Base-by-base conservation (phyloP, 2,329 filamentous ascomycete genomes). In the Diaporthe citri region DNA sequence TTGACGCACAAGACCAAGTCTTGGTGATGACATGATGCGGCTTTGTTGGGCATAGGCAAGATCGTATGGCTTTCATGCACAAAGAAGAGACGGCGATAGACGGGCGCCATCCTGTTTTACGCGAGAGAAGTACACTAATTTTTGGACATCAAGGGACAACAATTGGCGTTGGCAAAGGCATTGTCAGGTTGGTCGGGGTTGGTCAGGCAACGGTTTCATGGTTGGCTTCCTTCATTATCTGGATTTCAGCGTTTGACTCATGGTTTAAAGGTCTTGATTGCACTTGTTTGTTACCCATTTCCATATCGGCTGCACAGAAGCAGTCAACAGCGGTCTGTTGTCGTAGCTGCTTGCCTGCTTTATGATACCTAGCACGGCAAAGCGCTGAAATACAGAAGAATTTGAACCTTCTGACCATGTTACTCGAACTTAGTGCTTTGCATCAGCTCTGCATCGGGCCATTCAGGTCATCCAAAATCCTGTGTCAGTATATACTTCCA, bases 191-290 rank as follows among this genome's bases (percentile, higher is more conserved):
- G 64, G 48, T 52, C 48, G 28, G 48, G 46, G 31, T 69, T 41
- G 64, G 36, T 52, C 46, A 69, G 48, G 48, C 64, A 69, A 41
- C n/a, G 64, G 48, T 69, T 55, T 55, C 34, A 55, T 52, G 64
- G 64, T 69, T 69, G 48, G 48, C 31, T 69, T 69, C 34, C 64
- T 55, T 69, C 22, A 13, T 28, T 55, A 67, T 69, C 48, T 55
- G 64, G 64, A 55, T n/a, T 69, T 55, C n/a, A 69, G 64, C 64
- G 64, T 41, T 69, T 69, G 64, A n/a, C 28, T 69, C 48, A 36
- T 41, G 64, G 34, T 28, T 41, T 55, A 25, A 66, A 17, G 46
- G 48, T 69, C 64, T 55, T 55, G 17, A 62, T 31, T 52, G 56
- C 36, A 51, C n/a, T 57, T 36, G 4, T 7, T 39, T 36, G 31